Percentiles rank a stretch among this genome's conserved stretches.
Conservation (phyloP, 2,329 filamentous ascomycete species). For the Arthrobotrys musiformis region DNA sequence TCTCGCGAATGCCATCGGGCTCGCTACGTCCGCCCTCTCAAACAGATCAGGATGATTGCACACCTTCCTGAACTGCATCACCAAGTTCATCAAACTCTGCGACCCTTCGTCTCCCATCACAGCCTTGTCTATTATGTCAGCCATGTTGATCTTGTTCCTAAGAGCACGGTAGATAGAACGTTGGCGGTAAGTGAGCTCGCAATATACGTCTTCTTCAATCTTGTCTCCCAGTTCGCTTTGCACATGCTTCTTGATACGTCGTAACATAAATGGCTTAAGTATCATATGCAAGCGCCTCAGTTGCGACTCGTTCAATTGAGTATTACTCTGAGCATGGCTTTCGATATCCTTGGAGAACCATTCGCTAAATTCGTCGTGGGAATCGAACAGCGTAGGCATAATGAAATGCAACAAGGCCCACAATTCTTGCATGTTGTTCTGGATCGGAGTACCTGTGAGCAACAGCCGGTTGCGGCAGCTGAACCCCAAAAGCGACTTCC, state of each 20-base stretch:
- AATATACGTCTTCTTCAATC: conserved; percentile 96
- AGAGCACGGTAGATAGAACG: conserved; percentile 91
- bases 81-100: conserved; percentile 96
- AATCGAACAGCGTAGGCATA: conserved; percentile 98
- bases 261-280: conserved; percentile 98
- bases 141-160: conserved; percentile 96
- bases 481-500: conserved; percentile 94
- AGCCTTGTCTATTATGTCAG: conserved; percentile 97
- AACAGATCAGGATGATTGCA: conserved; percentile 99
- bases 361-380: conserved; percentile 89
- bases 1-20: conserved; percentile 82
- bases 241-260: conserved; percentile 99
- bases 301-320: conserved; percentile 99
- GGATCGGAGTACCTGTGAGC: conserved; percentile 95
- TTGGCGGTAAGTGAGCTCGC: conserved; percentile 94
- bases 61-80: conserved; percentile 99
- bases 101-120: conserved; percentile 93
- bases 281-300: conserved; percentile 98
- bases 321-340: conserved; percentile 97
- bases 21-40: conserved; percentile 89
- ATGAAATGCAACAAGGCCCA: conserved; percentile 99
- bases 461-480: conserved; percentile 93
- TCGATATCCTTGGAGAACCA: conserved; percentile 98
- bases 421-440: conserved; percentile 99
- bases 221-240: conserved; percentile 99